A percentile compares a stretch with the other conserved stretches of the same genome.
These are phyloP conservation scores for Talaromyces islandicus DNA, from an alignment of 2,329 filamentous ascomycete genomes.

Conservation along the genomic window DNA sequence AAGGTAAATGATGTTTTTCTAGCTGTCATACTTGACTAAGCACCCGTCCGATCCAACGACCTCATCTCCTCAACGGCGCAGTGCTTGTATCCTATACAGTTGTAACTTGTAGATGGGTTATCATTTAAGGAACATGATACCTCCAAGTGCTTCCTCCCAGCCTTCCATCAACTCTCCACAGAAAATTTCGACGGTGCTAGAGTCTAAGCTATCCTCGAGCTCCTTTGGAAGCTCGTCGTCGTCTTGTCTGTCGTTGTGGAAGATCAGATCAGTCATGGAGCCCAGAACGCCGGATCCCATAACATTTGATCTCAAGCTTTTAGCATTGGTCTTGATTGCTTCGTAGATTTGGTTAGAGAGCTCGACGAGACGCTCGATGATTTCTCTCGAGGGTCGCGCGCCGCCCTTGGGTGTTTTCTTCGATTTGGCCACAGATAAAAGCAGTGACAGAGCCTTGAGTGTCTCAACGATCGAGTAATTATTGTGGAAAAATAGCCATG, in stretches of 20 bases:
- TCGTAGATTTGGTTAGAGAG: constrained; percentile 25
- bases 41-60: too few species aligned
- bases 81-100: not conserved
- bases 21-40: too few species aligned
- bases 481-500: constrained; percentile 38
- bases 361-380: constrained; percentile 22
- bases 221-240: constrained; percentile 19
- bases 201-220: constrained; percentile 31
- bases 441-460: constrained; percentile 31
- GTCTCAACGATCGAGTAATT: constrained; percentile 35
- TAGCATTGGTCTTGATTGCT: constrained; percentile 28
- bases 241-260: constrained; percentile 15
- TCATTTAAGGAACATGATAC: constrained; percentile 28
- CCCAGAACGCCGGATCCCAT: constrained; percentile 37
- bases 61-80: too few species aligned
- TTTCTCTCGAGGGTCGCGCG: constrained; percentile 27
- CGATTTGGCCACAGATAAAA: constrained; percentile 20
- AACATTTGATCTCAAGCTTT: constrained; percentile 31
- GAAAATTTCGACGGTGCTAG: constrained; percentile 35
- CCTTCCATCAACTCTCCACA: constrained; percentile 42
- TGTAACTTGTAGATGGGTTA: not conserved
- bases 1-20: too few species aligned
- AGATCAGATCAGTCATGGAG: constrained; percentile 33
- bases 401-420: constrained; percentile 25
- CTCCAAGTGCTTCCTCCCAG: constrained; percentile 41